A percentile compares a stretch with the other conserved stretches of the same genome.
Conservation (phyloP, 352 stramenopile genomes). For the Plasmopara halstedii region DNA sequence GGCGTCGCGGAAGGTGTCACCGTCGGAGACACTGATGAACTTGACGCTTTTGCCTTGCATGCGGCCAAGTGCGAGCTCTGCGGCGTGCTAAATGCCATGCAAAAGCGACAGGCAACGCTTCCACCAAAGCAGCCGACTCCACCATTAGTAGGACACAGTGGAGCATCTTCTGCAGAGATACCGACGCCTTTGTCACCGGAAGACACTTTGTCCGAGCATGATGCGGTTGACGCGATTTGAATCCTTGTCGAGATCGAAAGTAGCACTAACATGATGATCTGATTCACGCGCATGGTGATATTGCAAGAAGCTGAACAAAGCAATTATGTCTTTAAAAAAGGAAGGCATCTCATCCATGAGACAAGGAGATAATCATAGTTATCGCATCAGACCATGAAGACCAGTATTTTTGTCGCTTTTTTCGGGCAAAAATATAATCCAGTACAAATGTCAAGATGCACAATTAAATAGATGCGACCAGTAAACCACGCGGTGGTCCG, state of each 20-base stretch:
- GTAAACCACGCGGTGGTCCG: neutral
- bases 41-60: conserved; percentile 11
- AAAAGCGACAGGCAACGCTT: conserved; percentile 18
- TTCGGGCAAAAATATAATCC: too few relatives aligned
- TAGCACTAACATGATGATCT: conserved; percentile 12
- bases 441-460: too few relatives aligned
- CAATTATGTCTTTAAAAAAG: neutral
- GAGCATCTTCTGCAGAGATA: conserved; percentile 21
- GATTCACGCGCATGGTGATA: conserved; percentile 16
- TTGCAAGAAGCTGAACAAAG: conserved; percentile 3
- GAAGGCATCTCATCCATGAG: neutral
- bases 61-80: conserved; percentile 18
- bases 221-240: conserved; percentile 7
- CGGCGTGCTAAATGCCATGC: conserved; percentile 12
- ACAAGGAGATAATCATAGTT: conserved; percentile 14
- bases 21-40: conserved; percentile 2
- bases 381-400: conserved; percentile 23
- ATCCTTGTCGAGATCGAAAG: conserved; percentile 17
- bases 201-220: conserved; percentile 21
- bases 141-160: conserved; percentile 14
- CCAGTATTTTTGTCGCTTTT: too few relatives aligned
- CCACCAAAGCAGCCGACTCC: conserved; percentile 27
- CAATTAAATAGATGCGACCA: neutral
- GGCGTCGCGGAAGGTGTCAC: neutral
- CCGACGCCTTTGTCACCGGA: conserved; percentile 24